phyloP scores from a whole-genome alignment of 768 basidiomycete species.

The Auricularia auricula-judae region DNA sequence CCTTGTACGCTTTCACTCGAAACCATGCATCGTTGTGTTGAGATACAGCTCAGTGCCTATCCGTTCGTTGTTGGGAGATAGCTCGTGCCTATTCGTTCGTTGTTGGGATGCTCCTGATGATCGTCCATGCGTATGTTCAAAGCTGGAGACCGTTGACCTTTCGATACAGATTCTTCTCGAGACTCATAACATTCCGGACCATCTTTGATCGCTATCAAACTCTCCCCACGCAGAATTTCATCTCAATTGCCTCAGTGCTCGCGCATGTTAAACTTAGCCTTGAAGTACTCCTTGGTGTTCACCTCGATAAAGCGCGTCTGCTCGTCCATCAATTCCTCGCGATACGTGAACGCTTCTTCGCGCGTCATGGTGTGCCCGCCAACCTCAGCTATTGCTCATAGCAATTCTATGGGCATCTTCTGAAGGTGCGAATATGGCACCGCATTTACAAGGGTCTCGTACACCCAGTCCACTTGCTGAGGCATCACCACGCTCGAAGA shows the following conservation, averaged over 20 bases:
- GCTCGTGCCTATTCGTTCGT: no score
- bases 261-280: slow-evolving; percentile 39
- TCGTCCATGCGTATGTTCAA: no score
- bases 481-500: slow-evolving; percentile 36
- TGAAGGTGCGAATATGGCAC: slow-evolving; percentile 22
- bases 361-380: slow-evolving; percentile 29
- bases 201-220: no score
- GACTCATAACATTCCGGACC: no score
- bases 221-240: no score
- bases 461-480: slow-evolving; percentile 39
- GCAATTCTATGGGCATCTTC: slow-evolving; percentile 34
- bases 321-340: slow-evolving; percentile 21
- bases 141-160: no score
- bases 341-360: slow-evolving; percentile 26
- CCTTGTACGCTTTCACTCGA: no score
- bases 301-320: slow-evolving; percentile 25
- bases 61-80: no score
- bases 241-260: slow-evolving; percentile 6
- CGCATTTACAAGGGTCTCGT: slow-evolving; percentile 21
- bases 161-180: no score
- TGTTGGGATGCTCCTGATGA: no score
- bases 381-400: slow-evolving; percentile 28
- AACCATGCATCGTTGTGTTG: no score
- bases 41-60: no score
- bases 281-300: slow-evolving; percentile 37